phyloP scores from a whole-genome alignment of 768 basidiomycete genomes.

The Rhodotorula diobovata region DNA sequence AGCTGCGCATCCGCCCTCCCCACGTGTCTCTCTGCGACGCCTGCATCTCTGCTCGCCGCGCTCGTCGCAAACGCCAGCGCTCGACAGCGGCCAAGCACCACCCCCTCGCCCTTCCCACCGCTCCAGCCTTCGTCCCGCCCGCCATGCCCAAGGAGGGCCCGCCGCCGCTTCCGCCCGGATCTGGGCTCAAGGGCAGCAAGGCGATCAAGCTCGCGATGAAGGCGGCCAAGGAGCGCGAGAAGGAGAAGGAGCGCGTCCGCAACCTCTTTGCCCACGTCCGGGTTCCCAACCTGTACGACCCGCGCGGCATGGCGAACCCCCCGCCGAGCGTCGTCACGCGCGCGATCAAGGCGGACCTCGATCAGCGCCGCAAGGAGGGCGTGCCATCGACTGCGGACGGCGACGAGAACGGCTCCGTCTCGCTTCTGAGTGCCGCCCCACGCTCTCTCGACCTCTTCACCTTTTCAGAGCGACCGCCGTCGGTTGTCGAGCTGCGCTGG shows the following conservation, averaged over 20 bases:
- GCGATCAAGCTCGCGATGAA: constrained; percentile 39
- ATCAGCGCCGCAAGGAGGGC: neutral
- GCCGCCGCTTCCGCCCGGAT: constrained; percentile 31
- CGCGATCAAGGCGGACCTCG: constrained; percentile 13
- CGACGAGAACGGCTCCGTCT: neutral
- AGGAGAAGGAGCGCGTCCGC: constrained; percentile 35
- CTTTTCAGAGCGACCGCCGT: neutral
- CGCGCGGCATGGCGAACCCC: constrained; percentile 16
- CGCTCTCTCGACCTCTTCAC: constrained; percentile 26
- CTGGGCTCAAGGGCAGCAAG: constrained; percentile 36
- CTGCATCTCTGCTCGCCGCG: constrained; percentile 17
- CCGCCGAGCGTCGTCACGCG: constrained; percentile 14
- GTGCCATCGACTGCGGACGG: constrained; percentile 7
- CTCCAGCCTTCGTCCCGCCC: constrained; percentile 23
- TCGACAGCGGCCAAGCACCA: constrained; percentile 2
- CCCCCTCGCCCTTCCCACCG: constrained; percentile 23
- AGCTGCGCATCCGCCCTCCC: constrained; percentile 32
- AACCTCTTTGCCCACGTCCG: constrained; percentile 16
- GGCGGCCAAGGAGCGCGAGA: constrained; percentile 33
- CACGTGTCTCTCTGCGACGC: constrained; percentile 27
- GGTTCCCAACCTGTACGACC: constrained; percentile 27
- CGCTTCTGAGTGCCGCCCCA: neutral
- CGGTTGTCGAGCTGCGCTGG: constrained; percentile 21
- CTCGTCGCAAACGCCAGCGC: constrained; percentile 11
- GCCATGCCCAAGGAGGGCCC: constrained; percentile 28